Base-by-base conservation (phyloP, 768 basidiomycete genomes). In the Pulveroboletus sp. region DNA sequence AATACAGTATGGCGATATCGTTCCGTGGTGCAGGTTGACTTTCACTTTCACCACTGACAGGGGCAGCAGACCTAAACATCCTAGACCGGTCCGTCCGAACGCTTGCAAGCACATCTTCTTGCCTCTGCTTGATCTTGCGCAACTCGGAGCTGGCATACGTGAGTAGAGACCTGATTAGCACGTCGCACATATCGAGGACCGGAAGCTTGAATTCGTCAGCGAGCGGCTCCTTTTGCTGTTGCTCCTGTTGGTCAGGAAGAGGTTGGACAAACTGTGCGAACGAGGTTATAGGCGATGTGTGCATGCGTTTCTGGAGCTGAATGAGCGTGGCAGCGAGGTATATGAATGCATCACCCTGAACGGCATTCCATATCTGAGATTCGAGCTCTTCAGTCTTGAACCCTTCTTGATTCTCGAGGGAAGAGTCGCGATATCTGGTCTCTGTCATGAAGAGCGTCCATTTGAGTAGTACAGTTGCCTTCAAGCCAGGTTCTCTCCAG, bases 391-490 rank as follows among this genome's bases (percentile, higher is more conserved):
- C 87, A 2, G 88, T 83, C 54, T 76, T 82, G 68, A 84, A 86
- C 2, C 83, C 88, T 6, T 72, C 74, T 28, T 75, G 73, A 57
- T 80, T 75, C 57, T 88, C 84, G 33, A 93, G 67, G 5, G 76
- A 73, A 2, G 81, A 70, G 57, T 89, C 82, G 17, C 79, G 77
- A 62, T 86, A 83, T 24, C 90, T 76, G 6, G 82, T 77, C 55
- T 89, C 84, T 1, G 89, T 84, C 56, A 92, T 72, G 66, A 91
- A 90, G 50, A 94, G 74, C 0, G 91, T 86, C 90, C 91, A 94
- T 61, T 90, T 89, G 35, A 96, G 75, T n/a, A 86, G 68, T 6
- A 93, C 61, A 2, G 78, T 75, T 0, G 89, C 84, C 60, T 85
- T 88, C 14, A 95, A 68, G 2, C 82, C 82, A 1, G 75, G 69